Evolutionary conservation across 2,329 filamentous ascomycete genomes (phyloP).

Genomic region (Apiospora kogelbergensis): DNA sequence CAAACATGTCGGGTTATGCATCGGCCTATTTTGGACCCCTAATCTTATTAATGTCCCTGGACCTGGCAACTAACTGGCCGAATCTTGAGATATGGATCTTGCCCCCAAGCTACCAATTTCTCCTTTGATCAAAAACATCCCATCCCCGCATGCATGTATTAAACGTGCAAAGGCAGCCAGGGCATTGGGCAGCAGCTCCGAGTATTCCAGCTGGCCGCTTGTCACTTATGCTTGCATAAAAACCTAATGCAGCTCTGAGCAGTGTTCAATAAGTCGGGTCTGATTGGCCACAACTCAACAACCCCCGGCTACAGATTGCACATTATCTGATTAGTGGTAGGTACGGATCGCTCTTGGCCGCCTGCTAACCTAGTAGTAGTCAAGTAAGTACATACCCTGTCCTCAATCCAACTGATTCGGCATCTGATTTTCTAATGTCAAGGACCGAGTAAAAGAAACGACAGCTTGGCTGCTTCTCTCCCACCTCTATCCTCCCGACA

Average conservation of each 20-base stretch:
- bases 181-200: background rate
- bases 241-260: background rate
- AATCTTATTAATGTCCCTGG: background rate
- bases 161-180: too few species aligned
- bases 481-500: background rate
- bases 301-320: background rate
- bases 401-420: background rate
- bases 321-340: background rate
- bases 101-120: background rate
- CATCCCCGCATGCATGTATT: background rate
- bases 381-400: too few species aligned
- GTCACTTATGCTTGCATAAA: background rate
- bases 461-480: constrained; percentile 4
- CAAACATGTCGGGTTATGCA: background rate
- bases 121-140: background rate
- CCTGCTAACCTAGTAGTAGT: background rate
- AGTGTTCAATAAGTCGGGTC: background rate
- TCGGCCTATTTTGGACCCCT: background rate
- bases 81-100: constrained; percentile 5
- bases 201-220: background rate
- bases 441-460: background rate
- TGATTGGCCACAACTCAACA: background rate
- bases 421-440: constrained; percentile 11
- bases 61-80: too few species aligned
- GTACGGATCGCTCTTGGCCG: too few species aligned